Conservation (phyloP, 495 filamentous ascomycete species). For the Tirmania nivea region DNA sequence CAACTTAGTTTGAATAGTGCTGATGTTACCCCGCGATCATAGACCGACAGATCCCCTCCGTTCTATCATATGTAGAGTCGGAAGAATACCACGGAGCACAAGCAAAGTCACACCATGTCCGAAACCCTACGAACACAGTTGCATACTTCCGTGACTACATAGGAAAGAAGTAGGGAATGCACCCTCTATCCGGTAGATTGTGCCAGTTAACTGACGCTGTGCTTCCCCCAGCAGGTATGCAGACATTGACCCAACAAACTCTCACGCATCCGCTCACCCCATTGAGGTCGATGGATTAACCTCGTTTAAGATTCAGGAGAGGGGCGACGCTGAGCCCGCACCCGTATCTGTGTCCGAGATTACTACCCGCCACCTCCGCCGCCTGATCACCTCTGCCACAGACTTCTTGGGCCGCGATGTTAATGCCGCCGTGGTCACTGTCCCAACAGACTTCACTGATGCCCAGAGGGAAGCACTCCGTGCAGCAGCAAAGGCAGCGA, state of each 20-base stretch:
- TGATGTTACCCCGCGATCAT: neutral
- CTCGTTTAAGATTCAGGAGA: constrained; percentile 66
- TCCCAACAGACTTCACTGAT: constrained; percentile 82
- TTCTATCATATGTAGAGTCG: constrained; percentile 80
- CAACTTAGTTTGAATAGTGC: constrained; percentile 1
- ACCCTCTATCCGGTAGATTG: neutral
- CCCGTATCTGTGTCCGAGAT: constrained; percentile 64
- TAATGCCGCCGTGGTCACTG: constrained; percentile 75
- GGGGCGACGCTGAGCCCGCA: constrained; percentile 42
- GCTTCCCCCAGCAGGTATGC: neutral
- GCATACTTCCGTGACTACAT: constrained; percentile 91
- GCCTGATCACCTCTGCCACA: constrained; percentile 60
- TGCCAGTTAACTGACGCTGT: constrained; percentile 3
- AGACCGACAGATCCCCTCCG: constrained; percentile 93
- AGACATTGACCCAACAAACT: constrained; percentile 74
- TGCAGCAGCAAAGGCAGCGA: constrained; percentile 56
- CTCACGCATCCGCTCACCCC: constrained; percentile 83
- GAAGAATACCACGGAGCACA: constrained; percentile 95
- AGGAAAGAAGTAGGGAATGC: constrained; percentile 51
- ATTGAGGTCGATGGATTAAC: constrained; percentile 48
- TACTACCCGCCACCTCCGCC: constrained; percentile 64
- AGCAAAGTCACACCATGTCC: constrained; percentile 76
- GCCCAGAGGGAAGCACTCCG: constrained; percentile 61
- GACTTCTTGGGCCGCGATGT: constrained; percentile 84
- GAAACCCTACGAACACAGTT: constrained; percentile 79